Evolutionary conservation across 2,329 filamentous ascomycete species (phyloP).

Genomic region (Exserohilum turcica): DNA sequence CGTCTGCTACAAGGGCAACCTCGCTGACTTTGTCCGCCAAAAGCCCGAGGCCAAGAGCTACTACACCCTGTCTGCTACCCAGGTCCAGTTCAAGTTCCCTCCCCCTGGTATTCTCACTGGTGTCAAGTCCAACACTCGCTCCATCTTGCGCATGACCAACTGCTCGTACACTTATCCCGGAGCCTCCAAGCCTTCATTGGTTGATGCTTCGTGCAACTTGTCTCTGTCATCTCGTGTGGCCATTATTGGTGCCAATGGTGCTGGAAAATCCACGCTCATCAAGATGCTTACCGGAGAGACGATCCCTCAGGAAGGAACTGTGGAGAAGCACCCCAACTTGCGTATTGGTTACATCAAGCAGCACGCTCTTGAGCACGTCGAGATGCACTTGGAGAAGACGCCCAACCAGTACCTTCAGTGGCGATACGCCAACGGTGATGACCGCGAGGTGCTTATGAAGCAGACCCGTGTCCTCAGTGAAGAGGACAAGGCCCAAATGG

Average conservation of each 20-base stretch:
- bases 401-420: constrained; percentile 99
- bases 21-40: constrained; percentile 81
- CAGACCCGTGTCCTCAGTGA: constrained; percentile 89
- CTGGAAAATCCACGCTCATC: constrained; percentile 97
- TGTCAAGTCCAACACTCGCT: constrained; percentile 91
- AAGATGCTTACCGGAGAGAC: constrained; percentile 94
- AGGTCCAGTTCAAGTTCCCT: constrained; percentile 97
- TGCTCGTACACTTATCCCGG: constrained; percentile 94
- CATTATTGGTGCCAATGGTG: constrained; percentile 96
- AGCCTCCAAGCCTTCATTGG: constrained; percentile 82
- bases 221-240: constrained; percentile 89
- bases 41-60: constrained; percentile 97
- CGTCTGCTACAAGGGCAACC: constrained; percentile 80
- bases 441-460: constrained; percentile 96
- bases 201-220: constrained; percentile 85
- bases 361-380: constrained; percentile 97
- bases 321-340: constrained; percentile 98
- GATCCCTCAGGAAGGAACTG: constrained; percentile 80
- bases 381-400: constrained; percentile 99
- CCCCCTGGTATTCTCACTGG: constrained; percentile 91
- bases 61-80: constrained; percentile 88
- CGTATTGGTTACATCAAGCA: constrained; percentile 99
- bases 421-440: constrained; percentile 96
- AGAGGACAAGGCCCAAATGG: constrained; percentile 87
- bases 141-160: constrained; percentile 93